Percentiles rank a stretch among this genome's conserved stretches.
phyloP scores from a whole-genome alignment of 1,284 basidiomycete species.

The Tetrapyrgos nigripes region DNA sequence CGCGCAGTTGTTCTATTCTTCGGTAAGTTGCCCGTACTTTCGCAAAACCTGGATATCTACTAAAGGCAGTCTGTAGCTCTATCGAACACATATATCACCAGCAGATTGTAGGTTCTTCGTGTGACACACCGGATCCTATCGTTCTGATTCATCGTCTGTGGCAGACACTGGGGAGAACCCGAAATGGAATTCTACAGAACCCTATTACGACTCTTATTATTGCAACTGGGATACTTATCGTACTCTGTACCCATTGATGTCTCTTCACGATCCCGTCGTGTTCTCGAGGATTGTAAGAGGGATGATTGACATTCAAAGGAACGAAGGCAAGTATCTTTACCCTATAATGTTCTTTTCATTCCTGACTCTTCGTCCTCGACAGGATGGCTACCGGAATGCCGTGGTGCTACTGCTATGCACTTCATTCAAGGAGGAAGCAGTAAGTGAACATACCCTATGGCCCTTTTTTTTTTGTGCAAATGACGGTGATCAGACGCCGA shows the following conservation, averaged over 20 bases:
- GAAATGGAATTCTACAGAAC: conserved; percentile 53
- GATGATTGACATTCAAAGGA: conserved; percentile 69
- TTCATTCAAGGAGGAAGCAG: conserved; percentile 71
- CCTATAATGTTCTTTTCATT: neutral
- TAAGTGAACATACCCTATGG: conserved; percentile 42
- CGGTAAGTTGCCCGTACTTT: conserved; percentile 44
- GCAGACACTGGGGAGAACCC: conserved; percentile 67
- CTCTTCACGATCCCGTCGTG: conserved; percentile 63
- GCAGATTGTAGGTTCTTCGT: conserved; percentile 67
- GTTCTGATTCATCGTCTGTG: neutral
- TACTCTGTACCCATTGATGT: conserved; percentile 63
- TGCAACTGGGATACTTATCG: conserved; percentile 78
- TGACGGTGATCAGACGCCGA: conserved; percentile 53
- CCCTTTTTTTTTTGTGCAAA: neutral
- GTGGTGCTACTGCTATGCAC: conserved; percentile 51
- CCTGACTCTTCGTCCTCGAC: neutral
- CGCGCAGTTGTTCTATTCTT: conserved; percentile 64
- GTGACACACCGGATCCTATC: neutral
- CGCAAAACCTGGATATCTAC: conserved; percentile 31
- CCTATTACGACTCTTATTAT: conserved; percentile 66
- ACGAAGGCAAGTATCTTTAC: conserved; percentile 54
- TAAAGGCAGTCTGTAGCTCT: conserved; percentile 45
- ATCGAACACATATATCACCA: conserved; percentile 70
- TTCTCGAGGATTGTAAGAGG: conserved; percentile 65
- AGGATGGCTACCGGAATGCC: conserved; percentile 66